Conservation (phyloP, 192 early-diverging fungal species). For the Backusella tuberculispora region DNA sequence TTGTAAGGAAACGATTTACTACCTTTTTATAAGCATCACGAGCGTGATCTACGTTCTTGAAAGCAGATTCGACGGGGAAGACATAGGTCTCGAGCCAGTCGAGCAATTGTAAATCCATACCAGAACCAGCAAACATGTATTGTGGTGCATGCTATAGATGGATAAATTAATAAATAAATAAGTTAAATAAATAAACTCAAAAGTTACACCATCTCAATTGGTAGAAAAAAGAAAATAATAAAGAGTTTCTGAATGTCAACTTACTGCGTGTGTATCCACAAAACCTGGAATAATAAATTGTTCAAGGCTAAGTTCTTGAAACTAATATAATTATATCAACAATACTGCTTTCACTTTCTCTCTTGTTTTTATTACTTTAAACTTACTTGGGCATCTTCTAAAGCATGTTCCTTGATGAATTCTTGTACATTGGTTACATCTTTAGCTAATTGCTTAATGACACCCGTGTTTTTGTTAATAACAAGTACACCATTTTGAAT, state of each 20-base stretch:
- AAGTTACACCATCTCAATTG: not conserved
- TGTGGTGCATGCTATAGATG: conserved; percentile 82
- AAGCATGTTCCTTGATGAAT: not conserved
- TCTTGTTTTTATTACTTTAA: conserved; percentile 7
- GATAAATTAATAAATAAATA: not conserved
- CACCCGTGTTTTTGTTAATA: conserved; percentile 61
- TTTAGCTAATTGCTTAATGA: conserved; percentile 65
- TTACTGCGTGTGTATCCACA: conserved; percentile 89
- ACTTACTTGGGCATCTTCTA: conserved; percentile 20
- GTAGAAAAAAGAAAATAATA: not conserved
- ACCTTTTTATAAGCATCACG: conserved; percentile 65
- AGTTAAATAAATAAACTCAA: not conserved
- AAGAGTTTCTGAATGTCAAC: conserved; percentile 6
- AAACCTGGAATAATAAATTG: conserved; percentile 92
- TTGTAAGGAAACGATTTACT: conserved; percentile 69
- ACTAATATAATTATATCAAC: conserved; percentile 14
- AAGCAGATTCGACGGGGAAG: conserved; percentile 84
- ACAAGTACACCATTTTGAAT: conserved; percentile 68
- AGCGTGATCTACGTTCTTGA: conserved; percentile 71
- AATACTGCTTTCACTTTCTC: not conserved
- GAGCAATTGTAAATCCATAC: conserved; percentile 88
- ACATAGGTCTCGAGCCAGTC: conserved; percentile 91
- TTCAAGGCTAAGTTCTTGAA: conserved; percentile 46
- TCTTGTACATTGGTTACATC: conserved; percentile 46
- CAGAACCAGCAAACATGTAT: conserved; percentile 85